Base-by-base conservation (phyloP, 768 basidiomycete genomes). In the Leccinum olivaceopallidum region DNA sequence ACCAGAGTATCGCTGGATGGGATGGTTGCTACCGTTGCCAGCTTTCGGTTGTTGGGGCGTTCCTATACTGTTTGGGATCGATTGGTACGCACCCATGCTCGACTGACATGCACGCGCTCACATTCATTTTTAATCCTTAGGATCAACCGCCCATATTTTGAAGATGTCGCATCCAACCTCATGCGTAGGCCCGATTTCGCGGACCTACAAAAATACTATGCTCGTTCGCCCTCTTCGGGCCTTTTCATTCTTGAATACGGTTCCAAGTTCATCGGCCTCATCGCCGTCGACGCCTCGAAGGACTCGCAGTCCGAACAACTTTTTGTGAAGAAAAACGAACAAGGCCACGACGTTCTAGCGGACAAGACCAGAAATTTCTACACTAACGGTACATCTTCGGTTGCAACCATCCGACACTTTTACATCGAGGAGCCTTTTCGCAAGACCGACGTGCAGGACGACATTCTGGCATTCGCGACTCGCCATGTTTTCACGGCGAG, bases 371-470 rank as follows among this genome's bases (percentile, higher is more conserved):
- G 59, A 34, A 47, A 62, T 26, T 56, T 67, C 26, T 69, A 62
- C 26, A 55, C 71, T 56, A 73, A 66, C 24, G 75, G 78, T 39
- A 75, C 79, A 34, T 77, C 84, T n/a, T 68, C 72, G 47, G 77
- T 79, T n/a, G 91, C 86, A 12, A 75, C 79, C 18, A 85, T 93
- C 65, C 86, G 89, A 32, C 91, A 93, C 70, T 87, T 92, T 72
- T 87, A 83, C 65, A 82, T 89, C 26, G 87, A 90, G 44, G 86
- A 87, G 63, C 77, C 75, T 16, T 92, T 84, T 66, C 83, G 88
- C 54, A 64, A 65, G 8, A 74, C 82, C 24, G 77, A 77, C 13
- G 78, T 89, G 48, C 88, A 92, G 68, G 75, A 83, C 18, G 90
- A 92, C 68, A 70, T 93, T 30, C 75, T 93, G 8, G 68, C 77